Base-by-base conservation (phyloP, 148 eudicot species). In the Nyssa sinensis region DNA sequence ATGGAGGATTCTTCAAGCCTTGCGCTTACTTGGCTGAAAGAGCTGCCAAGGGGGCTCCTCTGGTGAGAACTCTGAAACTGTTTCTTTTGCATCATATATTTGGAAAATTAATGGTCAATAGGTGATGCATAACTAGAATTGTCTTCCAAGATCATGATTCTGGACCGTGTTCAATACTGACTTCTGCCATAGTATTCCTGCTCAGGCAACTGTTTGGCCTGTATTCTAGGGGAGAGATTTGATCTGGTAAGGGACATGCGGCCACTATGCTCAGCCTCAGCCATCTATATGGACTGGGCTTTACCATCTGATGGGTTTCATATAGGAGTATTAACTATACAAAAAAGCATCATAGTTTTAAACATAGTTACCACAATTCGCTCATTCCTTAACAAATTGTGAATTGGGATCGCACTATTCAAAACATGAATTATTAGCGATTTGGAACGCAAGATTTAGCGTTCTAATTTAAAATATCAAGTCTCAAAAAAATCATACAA, bases 1-100 rank as follows among this genome's bases (percentile, higher is more conserved):
- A 91, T 70, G 97, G 97, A 68, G 90, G 73, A 71, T 90, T 91
- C 81, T 94, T 90, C 82, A 88, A 94, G 70, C 98, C 98, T 32
- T 91, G 98, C 69, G 81, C 88, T 2, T 94, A 88, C 85, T 84
- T 94, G 86, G 92, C 93, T 49, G 89, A 88, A 77, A 89, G 88
- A 82, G 97, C 97, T 70, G 84, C 97, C 66, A 88, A 81, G 75
- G 95, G 90, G 10, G 86, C 84, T 82, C 81, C 88, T 74, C 78
- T 94, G 97, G 97, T 94, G 77, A 88, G 93, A 62, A 64, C 63
- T 59, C 34, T 57, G 0, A 32, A 29, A 25, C 34, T 74, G 27
- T 51, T 60, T 58, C 62, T 23, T 28, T 19, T 57, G 7, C 66
- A 44, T 44, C 16, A 3, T 19, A 44, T 44, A 44, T 1, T 44